A percentile compares a stretch with the other conserved stretches of the same genome.
These are phyloP conservation scores for Starmerella geochares DNA, from an alignment of 805 yeast species.

Conservation along the genomic window DNA sequence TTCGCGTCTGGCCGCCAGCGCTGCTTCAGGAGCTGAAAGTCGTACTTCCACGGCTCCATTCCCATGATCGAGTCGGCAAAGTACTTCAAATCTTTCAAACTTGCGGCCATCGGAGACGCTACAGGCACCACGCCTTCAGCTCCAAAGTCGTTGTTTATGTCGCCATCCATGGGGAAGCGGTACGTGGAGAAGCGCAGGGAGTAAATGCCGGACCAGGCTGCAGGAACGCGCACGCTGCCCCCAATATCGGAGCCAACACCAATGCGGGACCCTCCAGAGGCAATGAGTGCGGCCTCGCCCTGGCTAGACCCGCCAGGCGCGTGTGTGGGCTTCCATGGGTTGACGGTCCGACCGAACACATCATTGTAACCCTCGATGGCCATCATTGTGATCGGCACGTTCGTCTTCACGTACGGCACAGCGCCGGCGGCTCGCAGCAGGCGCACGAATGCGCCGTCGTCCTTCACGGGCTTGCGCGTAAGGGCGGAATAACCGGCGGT, in stretches of 20 bases:
- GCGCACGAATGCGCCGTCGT: constrained; percentile 36
- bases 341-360: constrained; percentile 42
- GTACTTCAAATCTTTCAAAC: constrained; percentile 42
- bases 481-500: constrained; percentile 41
- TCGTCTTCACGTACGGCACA: constrained; percentile 46
- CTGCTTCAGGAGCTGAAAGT: constrained; percentile 37
- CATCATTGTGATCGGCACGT: constrained; percentile 48
- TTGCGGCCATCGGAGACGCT: constrained; percentile 36
- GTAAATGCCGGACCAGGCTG: constrained; percentile 44
- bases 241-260: constrained; percentile 52
- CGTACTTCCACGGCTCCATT: constrained; percentile 48
- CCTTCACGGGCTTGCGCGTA: constrained; percentile 35
- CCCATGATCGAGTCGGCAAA: constrained; percentile 40
- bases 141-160: constrained; percentile 36
- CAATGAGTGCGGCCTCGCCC: constrained; percentile 44
- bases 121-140: constrained; percentile 34
- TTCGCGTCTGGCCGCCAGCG: constrained; percentile 42
- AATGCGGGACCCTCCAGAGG: constrained; percentile 39
- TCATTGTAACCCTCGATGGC: constrained; percentile 48
- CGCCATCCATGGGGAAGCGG: constrained; percentile 39
- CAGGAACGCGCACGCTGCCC: constrained; percentile 48
- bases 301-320: constrained; percentile 48
- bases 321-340: constrained; percentile 40
- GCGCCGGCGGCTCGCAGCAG: constrained; percentile 45
- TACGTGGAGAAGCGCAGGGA: constrained; percentile 43